Evolutionary conservation across 495 filamentous ascomycete species (phyloP).

Genomic region (Aspergillus heteromorphus): DNA sequence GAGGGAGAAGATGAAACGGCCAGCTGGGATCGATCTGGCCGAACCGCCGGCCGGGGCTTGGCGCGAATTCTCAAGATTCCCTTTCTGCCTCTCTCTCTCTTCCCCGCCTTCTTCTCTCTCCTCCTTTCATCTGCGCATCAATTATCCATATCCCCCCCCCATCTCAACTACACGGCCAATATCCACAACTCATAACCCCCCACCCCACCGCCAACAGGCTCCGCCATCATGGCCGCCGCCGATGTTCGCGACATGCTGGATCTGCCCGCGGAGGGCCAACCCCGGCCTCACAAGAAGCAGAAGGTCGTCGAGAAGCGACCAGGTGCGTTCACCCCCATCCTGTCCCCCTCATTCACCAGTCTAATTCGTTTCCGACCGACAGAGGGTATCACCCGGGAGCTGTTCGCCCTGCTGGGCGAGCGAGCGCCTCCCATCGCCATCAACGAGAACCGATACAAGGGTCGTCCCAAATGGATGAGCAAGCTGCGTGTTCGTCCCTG

Average conservation of each 20-base stretch:
- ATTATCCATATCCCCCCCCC: background rate
- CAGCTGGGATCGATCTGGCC: slow-evolving; percentile 9
- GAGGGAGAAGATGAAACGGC: background rate
- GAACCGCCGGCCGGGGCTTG: slow-evolving; percentile 15
- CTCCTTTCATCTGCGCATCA: background rate
- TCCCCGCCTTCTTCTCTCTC: background rate
- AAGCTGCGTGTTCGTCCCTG: slow-evolving; percentile 50
- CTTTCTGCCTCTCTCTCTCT: slow-evolving; percentile 13
- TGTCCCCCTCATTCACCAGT: background rate
- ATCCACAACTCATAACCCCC: background rate
- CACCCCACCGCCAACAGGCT: background rate
- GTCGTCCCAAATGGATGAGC: slow-evolving; percentile 53
- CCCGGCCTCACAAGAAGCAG: slow-evolving; percentile 69
- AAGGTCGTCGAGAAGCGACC: slow-evolving; percentile 66
- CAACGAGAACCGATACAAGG: slow-evolving; percentile 61
- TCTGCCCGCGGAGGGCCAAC: slow-evolving; percentile 60
- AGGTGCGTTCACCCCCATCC: slow-evolving; percentile 35
- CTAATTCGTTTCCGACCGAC: slow-evolving; percentile 26
- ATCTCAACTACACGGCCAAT: background rate
- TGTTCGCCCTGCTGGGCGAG: slow-evolving; percentile 61
- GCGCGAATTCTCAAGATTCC: slow-evolving; percentile 20
- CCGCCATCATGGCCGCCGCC: slow-evolving; percentile 60
- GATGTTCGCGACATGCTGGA: slow-evolving; percentile 91
- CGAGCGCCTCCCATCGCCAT: slow-evolving; percentile 64
- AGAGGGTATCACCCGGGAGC: slow-evolving; percentile 70